Evolutionary conservation across 768 basidiomycete species (phyloP), one percentile per base, ranked within the genome.

Genomic region (Hebeloma cylindrosporum): DNA sequence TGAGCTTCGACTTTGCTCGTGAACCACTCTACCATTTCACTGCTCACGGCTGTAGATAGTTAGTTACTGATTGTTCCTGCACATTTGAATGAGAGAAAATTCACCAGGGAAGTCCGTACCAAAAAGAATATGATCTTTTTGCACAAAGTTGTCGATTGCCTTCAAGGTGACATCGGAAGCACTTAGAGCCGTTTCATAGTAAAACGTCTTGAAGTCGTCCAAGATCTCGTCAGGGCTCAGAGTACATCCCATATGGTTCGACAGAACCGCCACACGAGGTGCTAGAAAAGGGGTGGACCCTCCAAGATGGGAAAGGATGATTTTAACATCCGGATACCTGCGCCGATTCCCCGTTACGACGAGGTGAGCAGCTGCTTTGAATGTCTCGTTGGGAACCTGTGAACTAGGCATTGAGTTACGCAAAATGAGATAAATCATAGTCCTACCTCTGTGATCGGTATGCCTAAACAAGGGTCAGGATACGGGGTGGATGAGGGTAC

Each of bases 371-470:
- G 85, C 85, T 1, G 85, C 88, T 66, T 88, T 88, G 71, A 80
- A 88, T 0, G 87, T 90, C 63, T 89, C 87, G 58, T 87, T 83
- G 5, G 86, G 87, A 0, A 86, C 85, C 86, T 88, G 43, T 43
- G 29, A 17, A 16, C 31, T 50, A 11, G 25, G 22, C 9, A 32
- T 14, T 35, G 39, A 43, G 45, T 37, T 48, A 35, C 14, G 28
- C 31, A 38, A 20, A 13, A 22, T 37, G 13, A 10, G 11, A 30
- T 7, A 34, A 16, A 23, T 11, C 21, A 23, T 7, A 3, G 9
- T 32, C 61, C 43, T 58, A 82, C 85, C 71, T 88, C 85, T 10
- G 73, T 74, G 40, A 87, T 71, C 10, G 87, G 87, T 28, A 88
- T 57, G 16, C 87, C 85, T 9, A 88, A 73, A 42, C 70, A 74